Conservation (phyloP, 192 early-diverging fungal genomes). For the Linnemannia elongata region DNA sequence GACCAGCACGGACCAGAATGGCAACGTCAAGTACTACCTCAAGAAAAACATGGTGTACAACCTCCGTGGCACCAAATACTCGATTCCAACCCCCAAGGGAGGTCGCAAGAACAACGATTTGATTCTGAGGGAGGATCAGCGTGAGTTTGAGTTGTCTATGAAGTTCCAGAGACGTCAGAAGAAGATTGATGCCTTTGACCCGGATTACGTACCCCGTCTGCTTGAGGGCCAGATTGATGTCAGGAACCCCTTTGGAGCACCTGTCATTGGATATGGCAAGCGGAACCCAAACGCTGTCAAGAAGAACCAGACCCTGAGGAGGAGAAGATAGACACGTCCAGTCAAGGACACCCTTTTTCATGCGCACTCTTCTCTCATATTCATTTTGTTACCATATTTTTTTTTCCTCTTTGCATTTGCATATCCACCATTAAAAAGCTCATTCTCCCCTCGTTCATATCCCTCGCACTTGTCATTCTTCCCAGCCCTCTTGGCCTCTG, state of each 20-base stretch:
- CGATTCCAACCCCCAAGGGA: conserved; percentile 86
- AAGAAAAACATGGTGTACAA: conserved; percentile 94
- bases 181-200: conserved; percentile 74
- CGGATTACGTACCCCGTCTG: conserved; percentile 72
- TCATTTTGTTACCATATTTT: background rate
- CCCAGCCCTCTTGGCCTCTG: background rate
- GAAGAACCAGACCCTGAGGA: conserved; percentile 53
- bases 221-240: conserved; percentile 60
- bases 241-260: conserved; percentile 74
- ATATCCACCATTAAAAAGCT: background rate
- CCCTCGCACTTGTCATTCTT: background rate
- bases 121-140: conserved; percentile 92
- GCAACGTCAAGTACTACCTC: conserved; percentile 84
- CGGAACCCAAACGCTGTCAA: conserved; percentile 76
- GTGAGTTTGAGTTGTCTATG: conserved; percentile 80
- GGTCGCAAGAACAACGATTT: conserved; percentile 83
- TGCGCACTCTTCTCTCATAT: background rate
- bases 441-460: background rate
- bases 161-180: conserved; percentile 65
- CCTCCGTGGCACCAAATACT: conserved; percentile 89
- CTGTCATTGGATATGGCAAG: conserved; percentile 76
- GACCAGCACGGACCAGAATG: conserved; percentile 82
- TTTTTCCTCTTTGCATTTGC: background rate
- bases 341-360: background rate
- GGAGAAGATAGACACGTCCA: conserved; percentile 33